Evolutionary conservation across 129 eudicot species (phyloP), one percentile per base, ranked within the genome.

Genomic region (Mikania micrantha): DNA sequence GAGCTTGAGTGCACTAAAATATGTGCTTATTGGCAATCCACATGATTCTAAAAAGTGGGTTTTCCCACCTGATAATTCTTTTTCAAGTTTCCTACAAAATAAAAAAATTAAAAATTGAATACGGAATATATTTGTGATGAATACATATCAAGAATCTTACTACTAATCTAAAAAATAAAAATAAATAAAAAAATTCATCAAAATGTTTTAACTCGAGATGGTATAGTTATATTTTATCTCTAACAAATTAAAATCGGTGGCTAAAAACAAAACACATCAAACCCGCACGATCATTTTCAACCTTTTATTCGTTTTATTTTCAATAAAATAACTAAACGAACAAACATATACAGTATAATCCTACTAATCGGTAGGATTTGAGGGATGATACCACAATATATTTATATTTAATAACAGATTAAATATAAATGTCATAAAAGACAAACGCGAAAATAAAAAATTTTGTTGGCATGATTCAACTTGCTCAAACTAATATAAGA

Each of bases 1-100:
- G 19, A 94, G 79, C 88, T 94, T 94, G 31, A 85, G 58, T 65
- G 97, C 99, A 76, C 97, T 94, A 72, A 94, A 94, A 74, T 94
- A 94, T 45, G 99, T 89, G 83, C 95, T 94, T 72, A 90, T 83
- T 13, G 97, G 95, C 73, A 94, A 68, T 48, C 99, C 99, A 74
- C 94, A 89, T n/a, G 90, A 74, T 66, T 90, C 85, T 40, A 65
- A 78, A 80, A 94, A 94, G 65, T 90, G 99, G 38, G 84, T 68
- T 73, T 85, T 78, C 15, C 99, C 97, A 32, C 99, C 99, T 4
- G 90, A 60, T 64, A 94, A 71, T 67, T 90, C 97, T 57, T 87
- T 79, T 75, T 90, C 99, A 68, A 92, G 60, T 64, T 50, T 92
- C 87, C 98, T 91, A 78, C 40, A 73, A 63, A 8, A 63, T 50